phyloP scores from a whole-genome alignment of 2,329 filamentous ascomycete species.

The Colletotrichum aenigma region DNA sequence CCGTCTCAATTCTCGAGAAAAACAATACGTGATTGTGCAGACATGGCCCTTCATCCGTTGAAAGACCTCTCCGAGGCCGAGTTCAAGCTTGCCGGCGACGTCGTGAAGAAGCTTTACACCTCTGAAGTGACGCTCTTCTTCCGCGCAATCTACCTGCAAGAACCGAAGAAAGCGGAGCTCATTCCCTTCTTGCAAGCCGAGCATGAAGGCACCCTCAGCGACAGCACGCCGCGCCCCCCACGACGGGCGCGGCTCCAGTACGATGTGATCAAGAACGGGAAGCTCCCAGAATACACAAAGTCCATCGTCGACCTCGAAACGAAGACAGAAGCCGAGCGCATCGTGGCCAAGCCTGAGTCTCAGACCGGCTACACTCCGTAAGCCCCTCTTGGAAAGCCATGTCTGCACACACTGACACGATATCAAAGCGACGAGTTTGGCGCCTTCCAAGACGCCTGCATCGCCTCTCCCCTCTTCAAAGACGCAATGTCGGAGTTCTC shows the following conservation, averaged over 20 bases:
- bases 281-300: constrained; percentile 34
- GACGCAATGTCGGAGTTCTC: constrained; percentile 50
- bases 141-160: constrained; percentile 68
- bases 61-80: constrained; percentile 54
- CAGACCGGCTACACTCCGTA: constrained; percentile 42
- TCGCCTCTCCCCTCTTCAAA: constrained; percentile 49
- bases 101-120: constrained; percentile 38
- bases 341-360: constrained; percentile 28
- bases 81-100: constrained; percentile 50
- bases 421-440: constrained; percentile 39
- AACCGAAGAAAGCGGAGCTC: constrained; percentile 64
- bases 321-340: constrained; percentile 31
- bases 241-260: constrained; percentile 52
- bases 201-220: constrained; percentile 52
- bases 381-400: neutral
- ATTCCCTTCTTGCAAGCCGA: constrained; percentile 67
- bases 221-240: constrained; percentile 44
- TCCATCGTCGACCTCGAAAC: constrained; percentile 41
- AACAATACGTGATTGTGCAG: neutral
- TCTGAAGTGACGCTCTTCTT: constrained; percentile 33
- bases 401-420: neutral
- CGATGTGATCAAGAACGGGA: constrained; percentile 39
- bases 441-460: constrained; percentile 42
- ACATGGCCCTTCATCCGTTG: constrained; percentile 46
- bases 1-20: neutral